phyloP scores from a whole-genome alignment of 345 rosid species.

The Jatropha curcas region DNA sequence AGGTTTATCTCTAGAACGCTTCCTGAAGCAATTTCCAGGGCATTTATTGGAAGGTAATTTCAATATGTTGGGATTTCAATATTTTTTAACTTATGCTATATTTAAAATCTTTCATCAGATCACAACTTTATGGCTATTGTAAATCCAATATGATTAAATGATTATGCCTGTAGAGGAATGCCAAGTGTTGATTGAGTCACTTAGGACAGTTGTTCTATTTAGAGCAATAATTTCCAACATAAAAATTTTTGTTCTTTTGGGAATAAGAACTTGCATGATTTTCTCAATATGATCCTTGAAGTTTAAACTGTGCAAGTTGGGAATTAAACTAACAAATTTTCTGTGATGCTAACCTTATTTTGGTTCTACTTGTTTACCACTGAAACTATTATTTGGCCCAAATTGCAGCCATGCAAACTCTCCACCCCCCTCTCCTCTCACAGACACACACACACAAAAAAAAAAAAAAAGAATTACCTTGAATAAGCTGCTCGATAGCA shows the following conservation, averaged over 20 bases:
- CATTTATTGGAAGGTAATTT: conserved; percentile 93
- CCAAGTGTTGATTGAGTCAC: not conserved
- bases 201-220: not conserved
- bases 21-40: conserved; percentile 84
- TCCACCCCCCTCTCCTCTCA: not conserved
- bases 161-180: not conserved
- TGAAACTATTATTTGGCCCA: not conserved
- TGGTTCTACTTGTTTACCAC: not conserved
- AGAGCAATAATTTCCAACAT: not conserved
- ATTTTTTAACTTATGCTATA: not conserved
- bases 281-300: not conserved
- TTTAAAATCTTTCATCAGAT: not conserved
- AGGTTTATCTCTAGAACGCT: conserved; percentile 83
- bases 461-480: not conserved
- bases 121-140: not conserved
- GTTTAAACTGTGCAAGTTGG: not conserved
- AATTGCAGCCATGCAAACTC: not conserved
- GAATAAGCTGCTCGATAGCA: not conserved
- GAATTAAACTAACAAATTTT: not conserved
- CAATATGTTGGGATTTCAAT: not conserved
- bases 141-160: not conserved
- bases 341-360: not conserved
- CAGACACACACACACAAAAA: not conserved
- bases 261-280: not conserved
- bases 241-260: conserved; percentile 2